Conservation (phyloP, 306 rosid genomes). For the Vigna radiata region DNA sequence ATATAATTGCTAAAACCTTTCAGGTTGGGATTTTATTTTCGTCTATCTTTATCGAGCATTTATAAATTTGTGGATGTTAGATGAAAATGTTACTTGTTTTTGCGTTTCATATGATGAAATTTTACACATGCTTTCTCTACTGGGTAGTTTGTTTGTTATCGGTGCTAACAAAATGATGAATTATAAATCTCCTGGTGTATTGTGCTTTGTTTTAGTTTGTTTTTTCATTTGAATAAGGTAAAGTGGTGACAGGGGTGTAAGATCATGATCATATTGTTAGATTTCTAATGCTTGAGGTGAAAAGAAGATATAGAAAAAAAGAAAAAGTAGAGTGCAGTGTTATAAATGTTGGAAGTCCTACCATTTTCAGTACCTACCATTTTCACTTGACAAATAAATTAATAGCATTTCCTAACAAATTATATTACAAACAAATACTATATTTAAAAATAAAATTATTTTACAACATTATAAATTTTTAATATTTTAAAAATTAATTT, state of each 20-base stretch:
- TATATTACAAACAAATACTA: too few species aligned
- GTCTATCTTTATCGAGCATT: neutral
- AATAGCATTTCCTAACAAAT: too few species aligned
- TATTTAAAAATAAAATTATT: too few species aligned
- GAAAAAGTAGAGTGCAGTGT: neutral
- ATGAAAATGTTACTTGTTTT: constrained; percentile 25
- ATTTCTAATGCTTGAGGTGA: neutral
- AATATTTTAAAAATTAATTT: too few species aligned
- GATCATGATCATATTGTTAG: neutral
- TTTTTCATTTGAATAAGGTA: neutral
- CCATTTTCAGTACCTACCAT: too few species aligned
- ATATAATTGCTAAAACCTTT: constrained; percentile 83
- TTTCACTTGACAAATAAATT: too few species aligned
- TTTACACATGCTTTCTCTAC: neutral
- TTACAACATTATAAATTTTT: too few species aligned
- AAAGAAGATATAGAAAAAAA: neutral
- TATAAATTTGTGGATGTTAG: neutral
- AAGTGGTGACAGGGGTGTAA: constrained; percentile 16
- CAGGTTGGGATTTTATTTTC: constrained; percentile 57
- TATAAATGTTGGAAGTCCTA: neutral
- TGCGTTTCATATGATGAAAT: neutral
- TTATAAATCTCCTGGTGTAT: neutral
- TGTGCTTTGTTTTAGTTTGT: neutral
- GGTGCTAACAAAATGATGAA: neutral
- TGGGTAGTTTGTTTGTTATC: neutral